Percentiles rank a stretch among this genome's conserved stretches.
These are phyloP conservation scores for Buxus sempervirens DNA, from an alignment of 164 flowering plant genomes.

Conservation along the genomic window DNA sequence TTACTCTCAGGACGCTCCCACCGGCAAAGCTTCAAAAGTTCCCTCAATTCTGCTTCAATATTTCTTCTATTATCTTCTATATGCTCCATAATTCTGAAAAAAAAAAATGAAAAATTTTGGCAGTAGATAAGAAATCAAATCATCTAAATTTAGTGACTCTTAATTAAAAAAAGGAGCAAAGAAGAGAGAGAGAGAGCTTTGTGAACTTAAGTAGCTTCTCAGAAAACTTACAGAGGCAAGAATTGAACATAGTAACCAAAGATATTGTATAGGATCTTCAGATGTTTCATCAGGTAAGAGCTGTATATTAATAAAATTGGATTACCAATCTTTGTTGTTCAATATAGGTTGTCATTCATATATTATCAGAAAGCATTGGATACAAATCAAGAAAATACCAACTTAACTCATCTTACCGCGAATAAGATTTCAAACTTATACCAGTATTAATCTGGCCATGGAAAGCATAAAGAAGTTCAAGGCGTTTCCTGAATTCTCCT, in stretches of 20 bases:
- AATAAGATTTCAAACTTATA: constrained; percentile 35
- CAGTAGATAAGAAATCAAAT: not conserved
- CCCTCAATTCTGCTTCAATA: constrained; percentile 55
- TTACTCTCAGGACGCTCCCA: constrained; percentile 65
- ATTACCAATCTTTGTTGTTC: not conserved
- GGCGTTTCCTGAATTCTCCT: constrained; percentile 86
- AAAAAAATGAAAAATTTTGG: constrained; percentile 2
- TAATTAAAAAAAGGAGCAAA: no score
- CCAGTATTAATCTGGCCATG: constrained; percentile 62
- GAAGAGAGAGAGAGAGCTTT: not conserved
- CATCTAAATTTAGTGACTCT: not conserved
- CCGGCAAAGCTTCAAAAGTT: constrained; percentile 53
- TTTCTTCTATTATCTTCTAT: constrained; percentile 39
- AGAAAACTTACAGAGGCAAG: constrained; percentile 66
- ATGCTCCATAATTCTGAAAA: constrained; percentile 53
- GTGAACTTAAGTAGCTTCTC: not conserved
- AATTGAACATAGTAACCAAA: constrained; percentile 78
- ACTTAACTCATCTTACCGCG: constrained; percentile 34
- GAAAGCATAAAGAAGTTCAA: constrained; percentile 79
- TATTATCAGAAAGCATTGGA: not conserved
- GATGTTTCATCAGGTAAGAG: constrained; percentile 33
- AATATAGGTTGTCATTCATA: not conserved
- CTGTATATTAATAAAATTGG: constrained; percentile 33
- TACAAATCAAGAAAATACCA: not conserved
- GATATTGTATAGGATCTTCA: constrained; percentile 64